A percentile compares a stretch with the other conserved stretches of the same genome.
Evolutionary conservation across 805 yeast species (phyloP).

Genomic region (Wickerhamomyces chaumierensis): DNA sequence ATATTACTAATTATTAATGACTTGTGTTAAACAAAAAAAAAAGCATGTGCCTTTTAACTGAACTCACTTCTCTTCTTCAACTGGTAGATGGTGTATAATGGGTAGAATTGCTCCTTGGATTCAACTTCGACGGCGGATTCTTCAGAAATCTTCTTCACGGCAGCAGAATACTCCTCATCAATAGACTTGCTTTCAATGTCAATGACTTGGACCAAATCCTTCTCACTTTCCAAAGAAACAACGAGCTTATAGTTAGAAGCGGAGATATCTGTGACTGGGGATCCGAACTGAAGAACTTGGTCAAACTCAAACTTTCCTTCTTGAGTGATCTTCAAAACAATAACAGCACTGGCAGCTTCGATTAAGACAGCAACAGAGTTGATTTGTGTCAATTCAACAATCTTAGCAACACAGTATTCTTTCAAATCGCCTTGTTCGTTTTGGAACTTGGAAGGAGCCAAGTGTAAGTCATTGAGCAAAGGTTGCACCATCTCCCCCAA

Average conservation of each 20-base stretch:
- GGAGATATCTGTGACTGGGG: constrained; percentile 21
- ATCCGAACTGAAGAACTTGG: constrained; percentile 20
- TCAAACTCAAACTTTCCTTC: constrained; percentile 12
- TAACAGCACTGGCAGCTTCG: constrained; percentile 38
- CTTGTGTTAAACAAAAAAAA: too few species aligned
- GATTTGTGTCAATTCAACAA: constrained; percentile 22
- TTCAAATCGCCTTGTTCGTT: constrained; percentile 33
- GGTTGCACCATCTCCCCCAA: constrained; percentile 30
- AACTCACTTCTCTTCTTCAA: constrained; percentile 53
- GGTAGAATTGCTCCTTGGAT: constrained; percentile 21
- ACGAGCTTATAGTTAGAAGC: constrained; percentile 23
- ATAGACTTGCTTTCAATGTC: constrained; percentile 21
- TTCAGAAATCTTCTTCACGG: constrained; percentile 17
- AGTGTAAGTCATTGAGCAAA: constrained; percentile 43
- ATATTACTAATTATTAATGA: too few species aligned
- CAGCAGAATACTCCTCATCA: constrained; percentile 20
- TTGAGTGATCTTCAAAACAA: constrained; percentile 19
- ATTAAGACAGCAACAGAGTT: constrained; percentile 32
- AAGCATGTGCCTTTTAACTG: too few species aligned
- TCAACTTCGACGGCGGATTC: constrained; percentile 13
- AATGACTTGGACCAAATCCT: constrained; percentile 7
- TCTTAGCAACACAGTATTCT: constrained; percentile 43
- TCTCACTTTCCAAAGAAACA: constrained; percentile 23
- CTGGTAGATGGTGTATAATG: constrained; percentile 40
- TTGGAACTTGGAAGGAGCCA: constrained; percentile 55